phyloP scores from a whole-genome alignment of 257 asterid genomes.

The Lycium barbarum region DNA sequence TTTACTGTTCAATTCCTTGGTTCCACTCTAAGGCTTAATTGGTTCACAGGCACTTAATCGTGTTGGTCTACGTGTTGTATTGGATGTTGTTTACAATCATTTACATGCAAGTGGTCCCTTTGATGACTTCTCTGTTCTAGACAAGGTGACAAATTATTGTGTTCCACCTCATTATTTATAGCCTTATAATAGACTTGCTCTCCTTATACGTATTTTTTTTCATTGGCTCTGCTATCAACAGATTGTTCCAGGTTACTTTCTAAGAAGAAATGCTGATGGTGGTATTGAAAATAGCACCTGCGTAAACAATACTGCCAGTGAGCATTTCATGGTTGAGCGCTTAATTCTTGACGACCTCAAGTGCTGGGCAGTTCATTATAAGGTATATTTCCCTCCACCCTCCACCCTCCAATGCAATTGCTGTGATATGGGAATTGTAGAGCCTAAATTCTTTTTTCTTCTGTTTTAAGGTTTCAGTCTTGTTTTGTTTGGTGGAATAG shows the following conservation, averaged over 20 bases:
- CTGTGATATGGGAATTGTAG: constrained; percentile 14
- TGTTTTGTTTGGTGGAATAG: constrained; percentile 26
- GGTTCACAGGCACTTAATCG: constrained; percentile 80
- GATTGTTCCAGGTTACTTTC: constrained; percentile 99
- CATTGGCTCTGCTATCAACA: constrained; percentile 45
- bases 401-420: neutral
- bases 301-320: constrained; percentile 93
- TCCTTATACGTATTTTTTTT: constrained; percentile 19
- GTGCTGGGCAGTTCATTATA: constrained; percentile 82
- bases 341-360: constrained; percentile 86
- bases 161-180: constrained; percentile 22
- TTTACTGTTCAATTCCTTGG: neutral
- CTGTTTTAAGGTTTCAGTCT: constrained; percentile 16
- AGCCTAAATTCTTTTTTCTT: neutral
- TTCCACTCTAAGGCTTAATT: constrained; percentile 17
- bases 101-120: constrained; percentile 84
- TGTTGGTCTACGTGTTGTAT: constrained; percentile 80
- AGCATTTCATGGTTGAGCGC: constrained; percentile 95
- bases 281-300: constrained; percentile 86
- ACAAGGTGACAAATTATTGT: constrained; percentile 66
- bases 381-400: constrained; percentile 50
- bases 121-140: constrained; percentile 73
- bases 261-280: constrained; percentile 87
- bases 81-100: constrained; percentile 96
- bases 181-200: neutral